Evolutionary conservation across 1,284 basidiomycete species (phyloP).

Genomic region (Boletellus deceptivus): DNA sequence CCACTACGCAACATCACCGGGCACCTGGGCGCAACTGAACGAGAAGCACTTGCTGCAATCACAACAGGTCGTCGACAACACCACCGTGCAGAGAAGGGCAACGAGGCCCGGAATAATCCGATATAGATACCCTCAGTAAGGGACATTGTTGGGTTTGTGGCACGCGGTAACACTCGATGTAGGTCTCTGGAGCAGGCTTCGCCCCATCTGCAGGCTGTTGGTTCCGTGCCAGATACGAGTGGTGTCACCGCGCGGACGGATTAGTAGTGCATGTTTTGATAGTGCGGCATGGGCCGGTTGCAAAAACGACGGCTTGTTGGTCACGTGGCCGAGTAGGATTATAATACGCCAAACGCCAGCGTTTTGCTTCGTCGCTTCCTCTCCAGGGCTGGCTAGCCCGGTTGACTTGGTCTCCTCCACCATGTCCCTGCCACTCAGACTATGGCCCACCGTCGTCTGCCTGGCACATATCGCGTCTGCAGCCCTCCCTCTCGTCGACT

Average conservation of each 20-base stretch:
- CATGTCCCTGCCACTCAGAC: constrained; percentile 7
- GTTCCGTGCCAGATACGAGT: constrained; percentile 23
- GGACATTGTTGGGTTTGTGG: constrained; percentile 15
- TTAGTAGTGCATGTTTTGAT: constrained; percentile 5
- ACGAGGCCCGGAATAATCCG: constrained; percentile 54
- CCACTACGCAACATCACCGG: constrained; percentile 47
- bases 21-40: constrained; percentile 53
- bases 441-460: constrained; percentile 18
- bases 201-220: constrained; percentile 32
- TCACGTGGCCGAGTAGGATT: constrained; percentile 15
- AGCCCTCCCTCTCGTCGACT: constrained; percentile 80
- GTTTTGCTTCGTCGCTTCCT: too few relatives aligned
- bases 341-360: too few relatives aligned
- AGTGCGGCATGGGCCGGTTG: neutral
- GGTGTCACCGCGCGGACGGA: constrained; percentile 18
- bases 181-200: constrained; percentile 33
- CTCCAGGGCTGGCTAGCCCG: constrained; percentile 5
- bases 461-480: constrained; percentile 46
- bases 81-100: constrained; percentile 48
- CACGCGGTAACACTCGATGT: neutral
- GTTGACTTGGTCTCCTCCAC: neutral
- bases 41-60: constrained; percentile 54
- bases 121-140: constrained; percentile 69
- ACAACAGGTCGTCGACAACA: constrained; percentile 44
- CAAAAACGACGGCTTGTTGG: constrained; percentile 15